Percentiles rank a stretch among this genome's conserved stretches.
Evolutionary conservation across 1,284 basidiomycete species (phyloP).

Genomic region (Trametes hirsuta): DNA sequence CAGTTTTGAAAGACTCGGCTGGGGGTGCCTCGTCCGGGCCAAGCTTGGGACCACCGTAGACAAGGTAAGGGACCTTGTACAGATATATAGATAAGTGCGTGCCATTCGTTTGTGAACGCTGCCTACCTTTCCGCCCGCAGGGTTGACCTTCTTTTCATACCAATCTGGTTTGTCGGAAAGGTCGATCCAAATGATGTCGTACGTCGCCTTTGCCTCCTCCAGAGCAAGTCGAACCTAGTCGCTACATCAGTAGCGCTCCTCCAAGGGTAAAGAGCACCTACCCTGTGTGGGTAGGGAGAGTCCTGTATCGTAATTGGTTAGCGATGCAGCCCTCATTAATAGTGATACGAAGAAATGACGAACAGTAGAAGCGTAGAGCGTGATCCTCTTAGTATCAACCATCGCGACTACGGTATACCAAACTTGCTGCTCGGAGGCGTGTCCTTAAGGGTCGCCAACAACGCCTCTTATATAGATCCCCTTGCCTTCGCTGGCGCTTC

Average conservation of each 20-base stretch:
- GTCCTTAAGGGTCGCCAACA: no score
- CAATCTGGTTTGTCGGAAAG: conserved; percentile 65
- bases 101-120: not conserved
- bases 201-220: conserved; percentile 52
- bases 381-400: conserved; percentile 37
- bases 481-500: no score
- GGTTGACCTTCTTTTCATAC: conserved; percentile 64
- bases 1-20: conserved; percentile 56
- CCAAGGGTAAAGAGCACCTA: not conserved
- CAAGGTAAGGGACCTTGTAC: conserved; percentile 50
- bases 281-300: conserved; percentile 3
- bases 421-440: no score
- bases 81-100: not conserved
- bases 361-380: conserved; percentile 53
- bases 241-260: no score
- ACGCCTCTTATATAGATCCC: no score
- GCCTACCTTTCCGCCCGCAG: conserved; percentile 53
- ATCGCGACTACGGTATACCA: not conserved
- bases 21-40: conserved; percentile 52
- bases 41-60: conserved; percentile 59
- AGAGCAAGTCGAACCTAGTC: conserved; percentile 46
- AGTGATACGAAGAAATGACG: not conserved
- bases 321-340: not conserved
- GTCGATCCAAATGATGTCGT: conserved; percentile 57
- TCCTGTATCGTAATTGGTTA: not conserved